phyloP scores from a whole-genome alignment of 1,284 basidiomycete genomes.

The Flammula alnicola region DNA sequence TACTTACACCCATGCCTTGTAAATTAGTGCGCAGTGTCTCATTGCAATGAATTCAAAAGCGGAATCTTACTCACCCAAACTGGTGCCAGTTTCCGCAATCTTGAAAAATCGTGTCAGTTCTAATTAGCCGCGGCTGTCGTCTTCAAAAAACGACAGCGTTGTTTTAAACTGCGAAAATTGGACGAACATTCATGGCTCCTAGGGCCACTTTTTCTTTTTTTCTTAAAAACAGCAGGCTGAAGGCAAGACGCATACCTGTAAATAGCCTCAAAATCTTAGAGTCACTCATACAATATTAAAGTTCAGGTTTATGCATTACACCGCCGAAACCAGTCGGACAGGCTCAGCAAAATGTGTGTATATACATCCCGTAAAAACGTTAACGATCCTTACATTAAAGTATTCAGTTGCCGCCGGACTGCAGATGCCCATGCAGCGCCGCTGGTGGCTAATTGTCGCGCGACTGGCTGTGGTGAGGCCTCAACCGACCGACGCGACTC shows the following conservation, averaged over 20 bases:
- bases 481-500: slow-evolving; percentile 13
- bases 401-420: slow-evolving; percentile 21
- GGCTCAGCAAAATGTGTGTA: slow-evolving; percentile 26
- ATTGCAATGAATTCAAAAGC: no score
- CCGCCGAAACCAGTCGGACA: slow-evolving; percentile 32
- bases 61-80: no score
- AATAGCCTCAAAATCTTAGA: no score
- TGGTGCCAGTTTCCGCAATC: no score
- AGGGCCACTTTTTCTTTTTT: background rate
- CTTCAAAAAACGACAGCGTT: no score
- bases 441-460: slow-evolving; percentile 22
- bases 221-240: no score
- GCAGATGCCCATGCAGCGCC: slow-evolving; percentile 27
- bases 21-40: background rate
- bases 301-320: slow-evolving; percentile 24
- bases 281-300: slow-evolving; percentile 7
- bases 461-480: slow-evolving; percentile 15
- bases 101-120: no score
- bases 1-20: background rate
- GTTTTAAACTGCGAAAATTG: no score
- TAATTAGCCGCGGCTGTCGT: no score
- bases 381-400: slow-evolving; percentile 11
- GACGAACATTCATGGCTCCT: no score
- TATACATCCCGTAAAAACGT: slow-evolving; percentile 25
- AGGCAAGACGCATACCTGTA: no score